A percentile compares a stretch with the other conserved stretches of the same genome.
Conservation (phyloP, 371 early-diverging fungal genomes). For the Zancudomyces culisetae region DNA sequence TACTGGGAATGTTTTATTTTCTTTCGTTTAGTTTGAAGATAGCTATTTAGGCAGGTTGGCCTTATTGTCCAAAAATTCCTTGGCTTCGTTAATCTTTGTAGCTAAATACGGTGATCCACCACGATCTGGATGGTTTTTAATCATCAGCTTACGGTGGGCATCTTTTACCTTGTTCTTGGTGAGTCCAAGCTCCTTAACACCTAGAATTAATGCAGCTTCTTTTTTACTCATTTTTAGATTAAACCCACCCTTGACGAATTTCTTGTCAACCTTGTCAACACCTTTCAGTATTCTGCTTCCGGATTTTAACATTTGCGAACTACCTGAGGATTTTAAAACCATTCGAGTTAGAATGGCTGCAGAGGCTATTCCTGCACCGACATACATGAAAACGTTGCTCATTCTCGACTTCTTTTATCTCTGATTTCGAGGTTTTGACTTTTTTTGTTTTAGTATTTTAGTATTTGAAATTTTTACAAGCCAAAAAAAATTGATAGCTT, state of each 20-base stretch:
- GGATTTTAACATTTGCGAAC: conserved; percentile 30
- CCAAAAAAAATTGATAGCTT: no score
- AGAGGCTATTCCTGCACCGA: neutral
- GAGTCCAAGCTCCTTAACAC: conserved; percentile 58
- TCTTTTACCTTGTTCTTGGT: conserved; percentile 71
- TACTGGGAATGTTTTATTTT: no score
- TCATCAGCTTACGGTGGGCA: conserved; percentile 87
- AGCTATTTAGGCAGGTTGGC: no score
- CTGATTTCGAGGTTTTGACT: no score
- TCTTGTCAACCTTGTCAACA: conserved; percentile 22
- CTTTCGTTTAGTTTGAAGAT: no score
- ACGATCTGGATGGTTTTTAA: conserved; percentile 95
- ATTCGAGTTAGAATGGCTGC: neutral
- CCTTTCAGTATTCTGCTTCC: conserved; percentile 23
- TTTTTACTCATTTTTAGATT: conserved; percentile 78
- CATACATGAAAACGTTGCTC: neutral
- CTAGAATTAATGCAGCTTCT: conserved; percentile 82
- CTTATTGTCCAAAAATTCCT: conserved; percentile 75
- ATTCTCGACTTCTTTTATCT: no score
- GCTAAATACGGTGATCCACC: conserved; percentile 95
- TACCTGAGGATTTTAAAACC: neutral
- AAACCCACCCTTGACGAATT: conserved; percentile 76
- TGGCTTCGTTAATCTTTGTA: conserved; percentile 96
- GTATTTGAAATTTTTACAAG: no score
- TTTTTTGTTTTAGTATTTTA: no score